phyloP scores from a whole-genome alignment of 495 filamentous ascomycete species.

The Xylaria grammica region DNA sequence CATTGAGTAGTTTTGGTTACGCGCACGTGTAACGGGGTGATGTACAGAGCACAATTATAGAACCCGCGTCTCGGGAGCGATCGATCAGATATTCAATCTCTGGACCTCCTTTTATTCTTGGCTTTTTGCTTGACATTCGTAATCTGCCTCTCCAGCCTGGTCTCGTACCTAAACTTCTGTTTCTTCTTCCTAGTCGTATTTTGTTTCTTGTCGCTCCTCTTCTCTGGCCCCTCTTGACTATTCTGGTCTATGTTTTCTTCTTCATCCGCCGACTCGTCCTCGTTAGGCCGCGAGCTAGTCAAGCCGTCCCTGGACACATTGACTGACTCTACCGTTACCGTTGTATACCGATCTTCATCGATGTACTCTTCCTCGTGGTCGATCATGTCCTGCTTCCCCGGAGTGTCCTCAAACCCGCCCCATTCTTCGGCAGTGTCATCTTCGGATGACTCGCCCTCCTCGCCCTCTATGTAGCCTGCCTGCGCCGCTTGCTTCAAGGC shows the following conservation, averaged over 20 bases:
- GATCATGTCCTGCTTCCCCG: constrained; percentile 49
- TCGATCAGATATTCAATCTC: constrained; percentile 18
- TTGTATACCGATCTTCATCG: constrained; percentile 94
- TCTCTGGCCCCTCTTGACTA: constrained; percentile 37
- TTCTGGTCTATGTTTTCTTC: constrained; percentile 38
- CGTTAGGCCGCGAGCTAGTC: constrained; percentile 51
- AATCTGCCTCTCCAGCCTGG: constrained; percentile 73
- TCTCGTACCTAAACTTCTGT: constrained; percentile 92
- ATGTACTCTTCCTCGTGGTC: constrained; percentile 92
- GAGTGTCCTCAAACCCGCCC: constrained; percentile 64
- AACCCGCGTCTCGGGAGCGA: constrained; percentile 2
- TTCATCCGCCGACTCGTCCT: constrained; percentile 52
- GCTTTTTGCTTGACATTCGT: constrained; percentile 69
- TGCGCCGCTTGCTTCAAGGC: constrained; percentile 62
- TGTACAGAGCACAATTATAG: constrained; percentile 16
- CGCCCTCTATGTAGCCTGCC: constrained; percentile 48
- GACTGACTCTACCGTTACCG: constrained; percentile 92
- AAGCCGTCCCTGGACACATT: constrained; percentile 75
- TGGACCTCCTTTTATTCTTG: constrained; percentile 51
- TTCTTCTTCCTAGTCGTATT: constrained; percentile 75
- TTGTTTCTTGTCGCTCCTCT: constrained; percentile 34
- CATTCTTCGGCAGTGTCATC: constrained; percentile 60
- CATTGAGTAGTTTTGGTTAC: constrained; percentile 10
- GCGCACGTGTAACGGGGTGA: constrained; percentile 4
- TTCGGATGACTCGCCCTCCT: constrained; percentile 32